phyloP scores from a whole-genome alignment of 345 rosid species.

The Chamaenerion angustifolium region DNA sequence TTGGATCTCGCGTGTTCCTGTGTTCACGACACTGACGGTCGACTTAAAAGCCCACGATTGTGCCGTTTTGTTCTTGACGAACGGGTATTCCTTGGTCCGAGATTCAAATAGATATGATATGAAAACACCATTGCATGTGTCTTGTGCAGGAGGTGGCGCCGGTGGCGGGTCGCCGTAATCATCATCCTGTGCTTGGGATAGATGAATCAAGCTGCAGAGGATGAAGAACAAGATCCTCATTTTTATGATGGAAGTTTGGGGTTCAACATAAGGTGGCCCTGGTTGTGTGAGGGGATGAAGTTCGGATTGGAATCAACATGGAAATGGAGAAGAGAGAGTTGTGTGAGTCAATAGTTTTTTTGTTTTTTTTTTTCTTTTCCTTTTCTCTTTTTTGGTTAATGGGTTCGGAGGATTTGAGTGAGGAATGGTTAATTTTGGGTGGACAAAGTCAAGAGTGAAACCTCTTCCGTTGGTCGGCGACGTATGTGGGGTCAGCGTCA shows the following conservation, averaged over 20 bases:
- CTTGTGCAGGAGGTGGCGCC: conserved; percentile 47
- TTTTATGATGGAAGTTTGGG: background rate
- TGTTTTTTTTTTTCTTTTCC: too few species aligned
- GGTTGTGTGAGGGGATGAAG: background rate
- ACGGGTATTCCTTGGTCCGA: conserved; percentile 46
- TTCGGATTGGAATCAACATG: background rate
- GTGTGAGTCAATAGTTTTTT: background rate
- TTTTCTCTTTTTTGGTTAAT: too few species aligned
- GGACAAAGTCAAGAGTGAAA: conserved; percentile 19
- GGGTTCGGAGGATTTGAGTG: conserved; percentile 5
- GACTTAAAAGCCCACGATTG: conserved; percentile 85
- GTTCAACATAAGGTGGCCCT: background rate
- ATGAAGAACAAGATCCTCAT: background rate
- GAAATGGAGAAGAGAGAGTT: background rate
- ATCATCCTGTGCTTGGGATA: conserved; percentile 28
- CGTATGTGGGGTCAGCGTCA: conserved; percentile 13
- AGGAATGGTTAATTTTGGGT: conserved; percentile 8
- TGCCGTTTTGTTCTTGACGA: conserved; percentile 49
- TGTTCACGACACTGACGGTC: conserved; percentile 38
- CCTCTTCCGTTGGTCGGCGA: conserved; percentile 17
- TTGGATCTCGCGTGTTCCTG: conserved; percentile 38
- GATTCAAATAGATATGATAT: conserved; percentile 41
- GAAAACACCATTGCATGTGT: conserved; percentile 61
- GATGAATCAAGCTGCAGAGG: background rate
- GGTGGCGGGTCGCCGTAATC: conserved; percentile 11